phyloP scores from a whole-genome alignment of 768 basidiomycete genomes.

The Phlebiopsis gigantea region DNA sequence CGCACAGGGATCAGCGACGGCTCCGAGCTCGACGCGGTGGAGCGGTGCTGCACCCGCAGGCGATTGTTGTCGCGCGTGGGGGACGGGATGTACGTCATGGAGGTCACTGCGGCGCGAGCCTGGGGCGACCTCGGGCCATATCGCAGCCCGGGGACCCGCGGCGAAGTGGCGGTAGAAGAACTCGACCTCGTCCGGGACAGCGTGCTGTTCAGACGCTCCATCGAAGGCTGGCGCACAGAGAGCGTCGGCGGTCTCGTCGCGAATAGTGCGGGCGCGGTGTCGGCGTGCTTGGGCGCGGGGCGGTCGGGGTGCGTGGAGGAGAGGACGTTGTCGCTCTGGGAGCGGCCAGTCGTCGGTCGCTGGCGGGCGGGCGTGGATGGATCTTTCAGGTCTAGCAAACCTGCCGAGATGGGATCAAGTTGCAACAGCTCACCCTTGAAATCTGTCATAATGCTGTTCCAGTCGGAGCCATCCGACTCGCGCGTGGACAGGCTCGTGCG shows the following conservation, averaged over 20 bases:
- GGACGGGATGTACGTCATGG: constrained; percentile 30
- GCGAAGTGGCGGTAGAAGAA: constrained; percentile 10
- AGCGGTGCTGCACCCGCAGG: constrained; percentile 62
- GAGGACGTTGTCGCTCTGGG: constrained; percentile 18
- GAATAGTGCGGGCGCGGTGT: background rate
- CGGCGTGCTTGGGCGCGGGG: background rate
- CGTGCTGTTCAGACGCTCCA: constrained; percentile 9
- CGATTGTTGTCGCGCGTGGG: constrained; percentile 36
- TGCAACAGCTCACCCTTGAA: constrained; percentile 70
- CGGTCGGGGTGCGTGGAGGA: constrained; percentile 1
- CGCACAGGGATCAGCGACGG: constrained; percentile 63
- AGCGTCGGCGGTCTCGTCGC: constrained; percentile 17
- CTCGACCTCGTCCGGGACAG: constrained; percentile 18
- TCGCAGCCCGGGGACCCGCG: constrained; percentile 15
- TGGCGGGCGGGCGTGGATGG: constrained; percentile 55
- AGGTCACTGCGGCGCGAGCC: constrained; percentile 18
- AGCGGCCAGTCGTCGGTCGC: constrained; percentile 16
- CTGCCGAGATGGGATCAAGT: constrained; percentile 48
- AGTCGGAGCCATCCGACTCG: constrained; percentile 27
- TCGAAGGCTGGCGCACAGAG: constrained; percentile 18
- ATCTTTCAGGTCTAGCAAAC: constrained; percentile 56
- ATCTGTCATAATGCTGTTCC: constrained; percentile 60
- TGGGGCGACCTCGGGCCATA: constrained; percentile 20
- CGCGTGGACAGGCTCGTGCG: constrained; percentile 25
- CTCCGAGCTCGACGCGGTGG: constrained; percentile 74